A percentile compares a stretch with the other conserved stretches of the same genome.
phyloP scores from a whole-genome alignment of 2,329 filamentous ascomycete genomes.

The Chrysoporthe deuterocubensis region DNA sequence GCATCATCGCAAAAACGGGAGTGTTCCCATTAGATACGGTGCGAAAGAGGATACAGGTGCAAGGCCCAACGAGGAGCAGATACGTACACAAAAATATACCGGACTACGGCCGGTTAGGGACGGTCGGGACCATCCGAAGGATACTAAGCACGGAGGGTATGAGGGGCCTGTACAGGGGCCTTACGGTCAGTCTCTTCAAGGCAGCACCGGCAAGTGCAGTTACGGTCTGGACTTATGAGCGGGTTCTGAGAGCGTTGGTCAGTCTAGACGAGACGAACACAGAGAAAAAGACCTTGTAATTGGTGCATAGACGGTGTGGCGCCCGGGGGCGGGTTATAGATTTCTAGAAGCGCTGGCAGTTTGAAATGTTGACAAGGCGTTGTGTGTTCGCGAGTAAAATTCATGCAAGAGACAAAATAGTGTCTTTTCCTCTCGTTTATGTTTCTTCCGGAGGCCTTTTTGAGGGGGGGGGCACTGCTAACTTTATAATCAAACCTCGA shows the following conservation, averaged over 20 bases:
- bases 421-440: too few relatives aligned
- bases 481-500: too few relatives aligned
- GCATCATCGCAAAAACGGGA: conserved; percentile 80
- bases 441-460: too few relatives aligned
- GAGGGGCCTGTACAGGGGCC: conserved; percentile 82
- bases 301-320: conserved; percentile 2
- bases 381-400: too few relatives aligned
- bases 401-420: too few relatives aligned
- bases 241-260: conserved; percentile 66
- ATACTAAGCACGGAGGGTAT: conserved; percentile 77
- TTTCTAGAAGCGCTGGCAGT: not conserved
- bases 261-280: conserved; percentile 37
- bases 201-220: conserved; percentile 91
- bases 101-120: conserved; percentile 67
- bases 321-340: not conserved
- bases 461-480: too few relatives aligned
- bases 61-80: conserved; percentile 78
- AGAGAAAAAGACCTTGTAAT: conserved; percentile 21
- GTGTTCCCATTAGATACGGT: conserved; percentile 95
- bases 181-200: conserved; percentile 89
- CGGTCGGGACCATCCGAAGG: conserved; percentile 65
- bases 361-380: too few relatives aligned
- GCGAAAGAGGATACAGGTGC: conserved; percentile 90
- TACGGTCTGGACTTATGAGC: conserved; percentile 94
- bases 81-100: conserved; percentile 92